Evolutionary conservation across 2,329 filamentous ascomycete genomes (phyloP), one percentile per base, ranked within the genome.

Genomic region (Fonsecaea nubica): DNA sequence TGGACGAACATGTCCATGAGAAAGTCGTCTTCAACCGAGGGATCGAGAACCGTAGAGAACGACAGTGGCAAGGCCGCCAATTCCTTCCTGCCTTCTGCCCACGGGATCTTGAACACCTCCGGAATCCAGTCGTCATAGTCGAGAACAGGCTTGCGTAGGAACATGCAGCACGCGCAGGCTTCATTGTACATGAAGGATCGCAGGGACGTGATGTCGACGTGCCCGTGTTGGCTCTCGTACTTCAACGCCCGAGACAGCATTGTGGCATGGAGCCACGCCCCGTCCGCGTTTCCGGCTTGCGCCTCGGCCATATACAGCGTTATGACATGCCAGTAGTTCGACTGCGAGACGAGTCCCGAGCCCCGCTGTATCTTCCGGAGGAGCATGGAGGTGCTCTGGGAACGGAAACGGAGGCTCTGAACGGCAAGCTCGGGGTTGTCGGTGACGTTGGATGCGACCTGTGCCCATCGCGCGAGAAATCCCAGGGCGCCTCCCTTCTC

Each of bases 111-210:
- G 42, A 60, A 60, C n/a, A 60, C 58, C 13, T 15, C 38, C 25
- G 42, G 32, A 9, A 60, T 13, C 58, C 58, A 60, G 4, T 10
- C 10, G 42, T 60, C 58, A 33, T 60, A 60, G n/a, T 60, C 58
- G 6, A 60, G 42, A 13, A 60, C 58, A 9, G 58, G 58, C 32
- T 60, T 60, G 25, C 45, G 13, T 10, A 60, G 35, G 42, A 60
- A 60, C 58, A 60, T 60, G 35, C 40, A 50, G 8, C 58, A 60
- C n/a, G 58, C 58, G 42, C 58, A 60, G 12, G 58, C 58, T 50
- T 60, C 58, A n/a, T 60, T 60, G 42, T 60, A 60, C 58, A 60
- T 60, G 58, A 60, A 60, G 12, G 58, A 60, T 35, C 58, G 58
- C 18, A 60, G 32, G 12, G 58, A 30, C 8, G 58, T 60, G 42